Conservation (phyloP, 768 basidiomycete species). For the Lepiota subincarnata region DNA sequence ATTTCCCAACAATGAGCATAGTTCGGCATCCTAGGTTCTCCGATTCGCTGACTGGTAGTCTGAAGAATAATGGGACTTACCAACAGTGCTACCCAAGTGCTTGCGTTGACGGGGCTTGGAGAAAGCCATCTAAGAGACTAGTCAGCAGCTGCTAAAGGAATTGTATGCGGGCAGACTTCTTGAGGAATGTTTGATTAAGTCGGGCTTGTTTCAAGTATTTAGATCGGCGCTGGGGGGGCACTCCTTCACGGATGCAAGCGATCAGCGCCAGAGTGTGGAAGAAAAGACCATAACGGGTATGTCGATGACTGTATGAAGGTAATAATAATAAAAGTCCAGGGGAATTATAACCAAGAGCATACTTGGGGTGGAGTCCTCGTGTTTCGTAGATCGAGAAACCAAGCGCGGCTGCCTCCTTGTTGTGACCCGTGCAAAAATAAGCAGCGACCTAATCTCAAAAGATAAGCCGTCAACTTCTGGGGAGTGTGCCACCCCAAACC, state of each 20-base stretch:
- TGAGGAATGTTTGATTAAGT: constrained; percentile 57
- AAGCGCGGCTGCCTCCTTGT: constrained; percentile 53
- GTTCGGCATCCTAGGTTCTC: constrained; percentile 56
- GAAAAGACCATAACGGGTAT: constrained; percentile 64
- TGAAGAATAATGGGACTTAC: constrained; percentile 30
- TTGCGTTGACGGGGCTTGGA: constrained; percentile 64
- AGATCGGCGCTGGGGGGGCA: constrained; percentile 27
- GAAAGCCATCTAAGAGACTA: constrained; percentile 53
- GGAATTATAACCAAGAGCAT: constrained; percentile 16
- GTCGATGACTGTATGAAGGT: constrained; percentile 47
- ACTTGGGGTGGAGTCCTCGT: constrained; percentile 63
- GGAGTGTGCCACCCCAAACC: constrained; percentile 24
- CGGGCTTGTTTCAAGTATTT: constrained; percentile 54
- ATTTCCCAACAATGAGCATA: constrained; percentile 53
- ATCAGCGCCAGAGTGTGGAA: constrained; percentile 69
- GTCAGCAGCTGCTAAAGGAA: neutral
- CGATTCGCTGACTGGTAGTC: neutral
- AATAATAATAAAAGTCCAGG: neutral
- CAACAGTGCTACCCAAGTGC: constrained; percentile 65
- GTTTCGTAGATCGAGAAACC: constrained; percentile 62
- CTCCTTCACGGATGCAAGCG: constrained; percentile 47
- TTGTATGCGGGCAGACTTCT: constrained; percentile 36
- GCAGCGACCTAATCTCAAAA: constrained; percentile 49
- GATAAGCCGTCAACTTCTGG: neutral
- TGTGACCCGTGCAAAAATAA: constrained; percentile 57